Conservation (phyloP, 495 filamentous ascomycete genomes). For the Astrothelium subdiscretum region DNA sequence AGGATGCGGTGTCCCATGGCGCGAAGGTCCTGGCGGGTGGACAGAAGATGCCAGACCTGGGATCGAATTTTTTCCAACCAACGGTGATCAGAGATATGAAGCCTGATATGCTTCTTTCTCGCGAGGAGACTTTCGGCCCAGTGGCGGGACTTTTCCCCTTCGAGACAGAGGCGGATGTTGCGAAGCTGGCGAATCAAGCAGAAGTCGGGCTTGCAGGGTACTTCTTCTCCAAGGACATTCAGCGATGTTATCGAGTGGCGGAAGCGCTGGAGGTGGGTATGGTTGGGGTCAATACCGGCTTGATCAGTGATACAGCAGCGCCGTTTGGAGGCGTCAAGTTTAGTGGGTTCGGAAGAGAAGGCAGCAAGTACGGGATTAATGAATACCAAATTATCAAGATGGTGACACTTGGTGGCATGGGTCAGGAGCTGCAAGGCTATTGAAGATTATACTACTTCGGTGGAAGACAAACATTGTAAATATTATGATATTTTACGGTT, state of each 20-base stretch:
- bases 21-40: slow-evolving; percentile 33
- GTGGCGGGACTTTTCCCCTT: slow-evolving; percentile 41
- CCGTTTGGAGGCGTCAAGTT: slow-evolving; percentile 87
- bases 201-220: slow-evolving; percentile 41
- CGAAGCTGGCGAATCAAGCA: slow-evolving; percentile 36
- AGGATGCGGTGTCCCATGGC: slow-evolving; percentile 29
- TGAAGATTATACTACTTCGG: neutral
- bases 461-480: neutral
- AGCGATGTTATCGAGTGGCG: slow-evolving; percentile 36
- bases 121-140: slow-evolving; percentile 50
- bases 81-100: slow-evolving; percentile 37
- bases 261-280: slow-evolving; percentile 42
- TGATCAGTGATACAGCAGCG: slow-evolving; percentile 33
- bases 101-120: slow-evolving; percentile 36
- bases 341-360: slow-evolving; percentile 86
- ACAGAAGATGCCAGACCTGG: slow-evolving; percentile 28
- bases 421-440: slow-evolving; percentile 12
- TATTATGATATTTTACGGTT: too few species aligned
- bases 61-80: slow-evolving; percentile 40
- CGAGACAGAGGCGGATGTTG: slow-evolving; percentile 38
- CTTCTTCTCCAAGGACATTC: slow-evolving; percentile 38
- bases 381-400: slow-evolving; percentile 85
- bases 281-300: slow-evolving; percentile 40
- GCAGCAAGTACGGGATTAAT: slow-evolving; percentile 79
- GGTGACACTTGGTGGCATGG: slow-evolving; percentile 26